Evolutionary conservation across 345 rosid species (phyloP).

Genomic region (Melaleuca alternifolia): DNA sequence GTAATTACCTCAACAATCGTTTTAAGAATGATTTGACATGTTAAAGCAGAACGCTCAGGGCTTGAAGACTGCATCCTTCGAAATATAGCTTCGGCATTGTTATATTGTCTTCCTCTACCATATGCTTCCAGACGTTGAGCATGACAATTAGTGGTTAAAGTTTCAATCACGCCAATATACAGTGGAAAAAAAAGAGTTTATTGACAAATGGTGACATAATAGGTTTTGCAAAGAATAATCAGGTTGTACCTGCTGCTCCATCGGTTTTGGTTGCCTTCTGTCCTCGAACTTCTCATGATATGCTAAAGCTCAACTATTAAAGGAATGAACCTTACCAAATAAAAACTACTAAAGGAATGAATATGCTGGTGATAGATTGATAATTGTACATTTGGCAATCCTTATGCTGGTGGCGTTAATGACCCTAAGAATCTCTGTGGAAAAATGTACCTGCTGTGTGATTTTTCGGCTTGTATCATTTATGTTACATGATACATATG

Average conservation of each 20-base stretch:
- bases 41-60: conserved; percentile 87
- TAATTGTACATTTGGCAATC: neutral
- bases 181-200: neutral
- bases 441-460: neutral
- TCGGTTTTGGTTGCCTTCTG: neutral
- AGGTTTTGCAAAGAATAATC: neutral
- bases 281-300: neutral
- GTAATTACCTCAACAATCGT: conserved; percentile 61
- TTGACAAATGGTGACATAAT: neutral
- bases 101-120: conserved; percentile 79
- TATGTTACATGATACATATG: neutral
- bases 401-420: neutral
- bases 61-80: conserved; percentile 87
- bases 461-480: neutral
- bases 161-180: neutral
- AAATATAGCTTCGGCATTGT: conserved; percentile 88
- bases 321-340: too few species aligned
- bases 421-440: neutral
- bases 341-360: neutral
- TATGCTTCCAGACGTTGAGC: conserved; percentile 30
- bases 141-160: neutral
- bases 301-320: neutral
- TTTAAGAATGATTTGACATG: conserved; percentile 86
- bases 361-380: neutral
- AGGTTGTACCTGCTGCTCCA: neutral